Evolutionary conservation across 192 early-diverging fungal species (phyloP), one percentile per base, ranked within the genome.

Genomic region (Martensiomyces pterosporus): DNA sequence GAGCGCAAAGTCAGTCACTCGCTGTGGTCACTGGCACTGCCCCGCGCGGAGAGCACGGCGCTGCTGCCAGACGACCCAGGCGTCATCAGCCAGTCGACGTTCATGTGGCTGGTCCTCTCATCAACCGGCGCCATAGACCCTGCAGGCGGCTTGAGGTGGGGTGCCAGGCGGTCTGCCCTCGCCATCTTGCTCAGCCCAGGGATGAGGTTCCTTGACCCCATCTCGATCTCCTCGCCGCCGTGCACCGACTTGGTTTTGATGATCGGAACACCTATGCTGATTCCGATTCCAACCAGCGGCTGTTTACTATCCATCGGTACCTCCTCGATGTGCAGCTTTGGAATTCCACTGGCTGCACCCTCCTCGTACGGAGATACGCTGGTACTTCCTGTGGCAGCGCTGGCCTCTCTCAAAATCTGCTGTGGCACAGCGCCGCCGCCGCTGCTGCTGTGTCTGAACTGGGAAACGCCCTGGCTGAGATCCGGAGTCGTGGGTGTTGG

Each of bases 101-200:
- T 8, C 47, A 49, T 49, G 4, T 49, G 47, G 35, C 47, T 49
- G 47, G 47, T 38, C 1, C 22, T 21, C 47, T 49, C 47, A 23
- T n/a, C 35, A 9, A 16, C 24, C 1, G 29, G 29, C 5, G 29
- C 29, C 29, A 32, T 12, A 12, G 29, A 5, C 12, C 29, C 29
- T n/a, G n/a, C n/a, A n/a, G n/a, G n/a, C n/a, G n/a, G n/a, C n/a
- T n/a, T n/a, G n/a, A n/a, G n/a, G 5, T 5, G 29, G 6, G 12
- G 12, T 32, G 29, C 29, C 29, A 32, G 12, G 29, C 29, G 29
- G 47, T 24, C 41, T 13, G 24, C 41, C 18, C 36, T 9, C 19
- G 19, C 29, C 25, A 10, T 4, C 16, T 14, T 10, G 32, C 47
- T 14, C 18, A 48, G 22, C n/a, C 47, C 47, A 9, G 34, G 47